Evolutionary conservation across 179 eudicot species (phyloP), one percentile per base, ranked within the genome.

Genomic region (Monotropa hypopitys): DNA sequence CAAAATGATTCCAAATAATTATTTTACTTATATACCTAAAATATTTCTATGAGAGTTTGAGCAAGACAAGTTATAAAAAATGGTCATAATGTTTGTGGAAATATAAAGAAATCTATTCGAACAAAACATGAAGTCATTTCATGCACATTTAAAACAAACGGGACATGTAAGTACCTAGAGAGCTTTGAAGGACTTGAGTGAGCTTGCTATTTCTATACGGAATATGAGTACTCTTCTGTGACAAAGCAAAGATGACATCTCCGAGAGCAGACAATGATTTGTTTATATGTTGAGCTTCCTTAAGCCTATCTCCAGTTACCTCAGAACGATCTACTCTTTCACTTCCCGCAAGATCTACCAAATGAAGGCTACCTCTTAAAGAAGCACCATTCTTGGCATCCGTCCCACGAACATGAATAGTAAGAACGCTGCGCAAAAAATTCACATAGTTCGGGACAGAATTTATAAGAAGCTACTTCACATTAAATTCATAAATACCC

Each of bases 191-290:
- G 78, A 96, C 92, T 83, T 93, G 99, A 74, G 99, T 96, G 61
- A 96, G 98, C 88, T 96, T 96, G 97, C 99, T 93, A 78, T 96
- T 96, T 83, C 99, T 75, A 76, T 90, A 96, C 18, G 99, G 99
- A 28, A 96, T 88, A 80, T 96, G 99, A 71, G 91, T 40, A 72
- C 84, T 88, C 81, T 93, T 96, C 70, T 93, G 96, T 76, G 98
- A 85, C 78, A 96, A 88, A 71, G 99, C 85, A 81, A 84, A 89
- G 75, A 96, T 90, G 68, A 96, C 99, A 80, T 96, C 99, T 21
- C 98, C 98, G 10, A 96, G 87, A 59, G 99, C 93, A 53, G 99
- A 85, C 77, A 96, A 78, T 13, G 99, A 96, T 82, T 93, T 96
- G 83, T 96, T 96, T 59, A 96, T 96, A 84, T 96, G 92, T 73